Percentiles rank a stretch among this genome's conserved stretches.
Evolutionary conservation across 176 grass and related monocot species (phyloP).

Genomic region (maize (Zea mays)): Zm-B73-REFERENCE-NAM-5.0 NC_050100.1:67090001-67090500

Average conservation of each 20-base stretch:
- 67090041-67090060: background rate
- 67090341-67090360: conserved; percentile 96
- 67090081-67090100: background rate
- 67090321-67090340: conserved; percentile 91
- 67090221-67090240: conserved; percentile 87
- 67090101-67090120: conserved; percentile 30
- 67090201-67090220: conserved; percentile 88
- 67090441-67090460: conserved; percentile 81
- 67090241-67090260: conserved; percentile 86
- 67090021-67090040: conserved; percentile 61
- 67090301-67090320: conserved; percentile 56
- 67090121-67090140: conserved; percentile 92
- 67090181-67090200: conserved; percentile 82
- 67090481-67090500: conserved; percentile 95
- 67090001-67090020: conserved; percentile 73
- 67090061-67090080: background rate
- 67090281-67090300: conserved; percentile 72
- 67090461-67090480: conserved; percentile 98
- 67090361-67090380: conserved; percentile 89
- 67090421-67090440: conserved; percentile 76
- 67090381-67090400: conserved; percentile 97
- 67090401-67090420: conserved; percentile 91
- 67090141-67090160: conserved; percentile 92
- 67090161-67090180: conserved; percentile 88
- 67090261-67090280: conserved; percentile 67